Evolutionary conservation across 345 rosid genomes (phyloP).

Genomic region (Eucalyptus brandiana): DNA sequence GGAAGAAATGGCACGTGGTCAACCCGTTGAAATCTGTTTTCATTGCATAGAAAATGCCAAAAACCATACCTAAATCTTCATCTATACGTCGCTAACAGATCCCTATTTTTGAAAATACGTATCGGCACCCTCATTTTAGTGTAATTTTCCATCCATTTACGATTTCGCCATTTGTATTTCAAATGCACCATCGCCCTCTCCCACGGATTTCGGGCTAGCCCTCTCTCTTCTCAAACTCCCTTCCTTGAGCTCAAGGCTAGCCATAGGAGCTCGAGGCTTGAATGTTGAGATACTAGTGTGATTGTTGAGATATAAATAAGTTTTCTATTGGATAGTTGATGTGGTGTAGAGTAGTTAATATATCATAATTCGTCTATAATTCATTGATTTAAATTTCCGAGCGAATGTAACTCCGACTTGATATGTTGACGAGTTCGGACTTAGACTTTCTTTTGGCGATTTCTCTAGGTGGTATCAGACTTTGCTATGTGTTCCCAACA

Average conservation of each 20-base stretch:
- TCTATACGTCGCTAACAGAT: neutral
- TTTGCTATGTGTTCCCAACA: neutral
- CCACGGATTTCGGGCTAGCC: no score
- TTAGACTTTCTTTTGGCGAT: neutral
- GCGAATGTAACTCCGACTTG: fast-evolving
- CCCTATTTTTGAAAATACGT: neutral
- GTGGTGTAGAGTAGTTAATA: fast-evolving
- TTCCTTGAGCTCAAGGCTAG: neutral
- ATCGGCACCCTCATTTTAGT: neutral
- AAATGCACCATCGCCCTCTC: neutral
- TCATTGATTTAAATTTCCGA: no score
- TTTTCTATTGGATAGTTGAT: fast-evolving
- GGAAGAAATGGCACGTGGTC: neutral
- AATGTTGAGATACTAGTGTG: neutral
- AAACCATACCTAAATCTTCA: neutral
- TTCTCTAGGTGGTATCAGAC: neutral
- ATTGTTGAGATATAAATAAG: neutral
- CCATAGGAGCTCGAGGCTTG: neutral
- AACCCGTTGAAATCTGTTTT: neutral
- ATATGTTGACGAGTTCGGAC: no score
- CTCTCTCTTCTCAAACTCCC: neutral
- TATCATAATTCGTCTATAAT: neutral
- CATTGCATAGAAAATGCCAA: neutral
- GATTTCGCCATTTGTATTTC: neutral
- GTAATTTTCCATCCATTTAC: neutral